Evolutionary conservation across 2,329 filamentous ascomycete genomes (phyloP), one percentile per base, ranked within the genome.

Genomic region (Beauveria asiatica): DNA sequence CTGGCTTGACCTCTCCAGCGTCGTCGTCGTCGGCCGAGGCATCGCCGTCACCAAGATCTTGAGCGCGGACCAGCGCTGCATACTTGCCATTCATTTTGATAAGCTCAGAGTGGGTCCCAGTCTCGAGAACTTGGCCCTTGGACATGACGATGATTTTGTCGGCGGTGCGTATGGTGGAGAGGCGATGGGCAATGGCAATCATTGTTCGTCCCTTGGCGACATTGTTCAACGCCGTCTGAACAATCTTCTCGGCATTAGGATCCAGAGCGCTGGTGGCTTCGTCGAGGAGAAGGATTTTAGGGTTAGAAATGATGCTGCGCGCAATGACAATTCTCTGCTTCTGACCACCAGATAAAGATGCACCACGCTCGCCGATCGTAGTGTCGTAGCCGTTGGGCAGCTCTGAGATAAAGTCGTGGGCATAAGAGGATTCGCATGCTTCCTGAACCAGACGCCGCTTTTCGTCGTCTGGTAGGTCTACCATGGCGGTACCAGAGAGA

Each of bases 311-410:
- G 63, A 89, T 86, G 62, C 81, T 84, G 21, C 85, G 78, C 2
- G 86, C 86, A 63, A 89, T 88, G 2, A 85, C 82, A 27, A 89
- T 76, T 5, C 86, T 79, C 66, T 89, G 86, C 57, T 85, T 80
- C 66, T 89, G 86, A 1, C 86, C 86, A 9, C 86, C 86, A 5
- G 83, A 87, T 0, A 89, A 73, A 50, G 84, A 84, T 9, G 84
- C 82, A 0, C 86, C 86, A 13, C 80, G 79, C 65, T 88, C 84
- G 1, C 86, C 86, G 5, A 89, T 84, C 23, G 76, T 72, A 0
- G 85, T 86, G 1, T 82, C 76, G 64, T 88, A 88, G 5, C 80
- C 82, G 16, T 71, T 68, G 7, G 81, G 80, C 0, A 84, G 68
- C 5, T 74, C 71, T 6, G 74, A 64, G 59, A 84, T 79, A 56